Base-by-base conservation (phyloP, 192 early-diverging fungal species). In the Phycomyces nitens region DNA sequence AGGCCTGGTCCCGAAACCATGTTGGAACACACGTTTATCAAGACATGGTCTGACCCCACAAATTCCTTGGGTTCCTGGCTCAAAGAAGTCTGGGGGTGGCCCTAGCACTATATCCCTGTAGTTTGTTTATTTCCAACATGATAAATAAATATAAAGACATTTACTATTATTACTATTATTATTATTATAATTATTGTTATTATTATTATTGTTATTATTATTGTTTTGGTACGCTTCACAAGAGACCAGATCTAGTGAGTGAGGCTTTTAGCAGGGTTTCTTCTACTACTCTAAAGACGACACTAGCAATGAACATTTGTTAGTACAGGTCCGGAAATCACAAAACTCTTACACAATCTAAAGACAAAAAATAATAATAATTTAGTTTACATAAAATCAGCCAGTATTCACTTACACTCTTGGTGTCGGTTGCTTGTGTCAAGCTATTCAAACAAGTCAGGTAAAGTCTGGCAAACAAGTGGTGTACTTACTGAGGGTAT, bases 361-460 rank as follows among this genome's bases (percentile, higher is more conserved):
- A 1, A 18, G 12, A 47, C 2, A 6, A 47, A 6, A 47, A 47
- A 47, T 18, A 47, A 42, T 11, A 47, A 11, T 3, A n/a, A 47
- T 47, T 7, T 18, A n/a, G 11, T 3, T n/a, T 11, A 47, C 1
- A 47, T 11, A 47, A 3, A 3, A 47, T 18, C 3, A 6, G 18
- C 12, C 18, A 47, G 2, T 34, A 47, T 14, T 18, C 3, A 61
- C 77, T 77, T 75, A 85, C 80, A 76, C 94, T 96, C 62, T 87
- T 83, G 8, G 94, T 96, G 74, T 96, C 92, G 1, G 92, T 96
- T 39, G 93, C 94, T 68, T 93, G 89, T 16, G 94, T 96, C 59
- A 96, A 74, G 71, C 86, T 88, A 53, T 24, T 34, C 7, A 7
- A 34, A 7, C 2, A 34, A 34, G 7, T 34, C 7, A 34, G 29